Percentiles rank a stretch among this genome's conserved stretches.
Conservation (phyloP, 306 rosid species). For the Vicia villosa region DNA sequence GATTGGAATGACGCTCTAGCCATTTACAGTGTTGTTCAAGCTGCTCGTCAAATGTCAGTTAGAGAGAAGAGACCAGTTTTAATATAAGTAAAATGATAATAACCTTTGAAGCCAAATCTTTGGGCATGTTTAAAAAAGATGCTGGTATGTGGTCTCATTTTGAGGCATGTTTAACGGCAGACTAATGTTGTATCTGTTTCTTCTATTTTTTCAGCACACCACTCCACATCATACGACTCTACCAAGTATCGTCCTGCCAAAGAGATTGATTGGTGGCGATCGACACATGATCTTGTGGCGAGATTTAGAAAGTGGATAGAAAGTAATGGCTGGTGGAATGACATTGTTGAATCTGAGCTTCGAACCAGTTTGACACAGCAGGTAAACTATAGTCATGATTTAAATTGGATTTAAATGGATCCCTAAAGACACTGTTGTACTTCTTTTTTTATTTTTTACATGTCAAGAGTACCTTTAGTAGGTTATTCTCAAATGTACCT, state of each 20-base stretch:
- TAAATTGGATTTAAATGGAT: constrained; percentile 13
- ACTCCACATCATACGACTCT: constrained; percentile 92
- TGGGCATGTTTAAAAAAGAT: constrained; percentile 8
- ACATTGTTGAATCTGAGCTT: constrained; percentile 61
- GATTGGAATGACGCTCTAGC: constrained; percentile 95
- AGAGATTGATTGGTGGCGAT: constrained; percentile 88
- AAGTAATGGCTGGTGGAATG: constrained; percentile 84
- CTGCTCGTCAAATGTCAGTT: constrained; percentile 86
- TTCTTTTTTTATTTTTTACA: too few species aligned
- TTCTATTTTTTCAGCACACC: constrained; percentile 69
- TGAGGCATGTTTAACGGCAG: constrained; percentile 17
- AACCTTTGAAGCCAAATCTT: constrained; percentile 13
- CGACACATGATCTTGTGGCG: constrained; percentile 67
- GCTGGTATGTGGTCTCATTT: constrained; percentile 13
- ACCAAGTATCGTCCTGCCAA: constrained; percentile 76
- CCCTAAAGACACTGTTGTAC: constrained; percentile 9
- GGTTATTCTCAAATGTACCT: too few species aligned
- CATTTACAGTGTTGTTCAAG: constrained; percentile 66
- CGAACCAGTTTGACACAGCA: constrained; percentile 58
- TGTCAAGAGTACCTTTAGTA: too few species aligned
- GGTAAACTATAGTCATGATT: constrained; percentile 48
- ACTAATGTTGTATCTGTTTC: constrained; percentile 32
- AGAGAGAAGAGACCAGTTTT: constrained; percentile 74
- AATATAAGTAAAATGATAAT: constrained; percentile 64
- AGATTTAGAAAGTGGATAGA: constrained; percentile 93